Evolutionary conservation across 1,284 basidiomycete species (phyloP), one percentile per base, ranked within the genome.

Genomic region (Meripilus lineatus): DNA sequence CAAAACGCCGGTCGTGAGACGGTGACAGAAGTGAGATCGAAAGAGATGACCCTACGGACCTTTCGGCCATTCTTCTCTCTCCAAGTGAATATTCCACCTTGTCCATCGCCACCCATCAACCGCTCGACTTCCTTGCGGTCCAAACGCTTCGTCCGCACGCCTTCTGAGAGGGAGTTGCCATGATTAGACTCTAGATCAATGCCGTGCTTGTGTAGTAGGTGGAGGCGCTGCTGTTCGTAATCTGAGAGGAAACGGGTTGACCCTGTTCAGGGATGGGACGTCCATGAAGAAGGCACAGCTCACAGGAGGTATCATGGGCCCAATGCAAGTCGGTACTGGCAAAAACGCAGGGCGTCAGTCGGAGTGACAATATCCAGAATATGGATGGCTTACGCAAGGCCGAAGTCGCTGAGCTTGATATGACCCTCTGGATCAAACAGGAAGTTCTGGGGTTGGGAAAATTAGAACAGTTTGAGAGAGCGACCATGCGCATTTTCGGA

Each of bases 391-490:
- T 66, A 95, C 75, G 93, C 94, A 50, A 98, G 74, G 21, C 95
- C 94, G 64, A 98, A 97, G 67, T 98, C 95, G 58, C 89, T 91
- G 46, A 98, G 79, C 66, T 86, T 89, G 66, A 99, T 87, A 67
- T 98, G 94, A 5, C 94, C 94, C 50, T 89, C 75, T 46, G 85
- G 83, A 64, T 92, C 89, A 68, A 97, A 95, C 40, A 97, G 74
- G 70, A 97, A 97, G 66, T 97, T 97, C 84, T 94, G 70, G 52
- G 46, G 54, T 57, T 58, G 63, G 42, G 51, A 54, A 52, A 40
- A 59, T 47, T 49, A 51, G 39, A 59, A 62, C 50, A 57, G 50
- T n/a, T n/a, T n/a, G n/a, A n/a, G n/a, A n/a, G n/a, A n/a, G n/a
- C n/a, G n/a, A n/a, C n/a, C n/a, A n/a, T n/a, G n/a, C n/a, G n/a